Evolutionary conservation across 371 early-diverging fungal species (phyloP).

Genomic region (Mucor racemosus): DNA sequence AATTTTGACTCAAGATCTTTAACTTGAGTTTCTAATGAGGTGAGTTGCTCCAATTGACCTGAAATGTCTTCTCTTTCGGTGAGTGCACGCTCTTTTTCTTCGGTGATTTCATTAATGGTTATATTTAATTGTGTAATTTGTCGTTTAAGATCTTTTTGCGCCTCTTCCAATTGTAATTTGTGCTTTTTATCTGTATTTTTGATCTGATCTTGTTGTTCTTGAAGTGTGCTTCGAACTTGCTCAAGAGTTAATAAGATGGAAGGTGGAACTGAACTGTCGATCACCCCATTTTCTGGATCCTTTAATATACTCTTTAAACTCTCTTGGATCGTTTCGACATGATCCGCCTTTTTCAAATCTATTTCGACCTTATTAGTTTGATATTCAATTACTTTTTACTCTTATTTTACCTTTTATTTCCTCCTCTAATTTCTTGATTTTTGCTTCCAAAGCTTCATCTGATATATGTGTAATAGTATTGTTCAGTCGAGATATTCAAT

Average conservation of each 20-base stretch:
- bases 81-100: conserved; percentile 43
- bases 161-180: conserved; percentile 14
- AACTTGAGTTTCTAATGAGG: neutral
- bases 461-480: neutral
- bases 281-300: conserved; percentile 35
- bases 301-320: conserved; percentile 29
- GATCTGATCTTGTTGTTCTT: conserved; percentile 15
- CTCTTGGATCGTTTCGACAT: conserved; percentile 16
- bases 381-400: neutral
- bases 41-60: conserved; percentile 5
- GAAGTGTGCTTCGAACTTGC: conserved; percentile 30
- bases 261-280: conserved; percentile 39
- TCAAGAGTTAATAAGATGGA: conserved; percentile 35
- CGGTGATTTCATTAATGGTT: conserved; percentile 36
- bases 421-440: conserved; percentile 10
- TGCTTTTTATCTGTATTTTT: neutral
- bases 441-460: neutral
- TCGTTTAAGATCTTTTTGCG: conserved; percentile 39
- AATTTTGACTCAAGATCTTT: conserved; percentile 1
- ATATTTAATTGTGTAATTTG: conserved; percentile 47
- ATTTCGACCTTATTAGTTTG: neutral
- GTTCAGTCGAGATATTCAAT: neutral
- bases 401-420: conserved; percentile 17
- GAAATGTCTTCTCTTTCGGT: conserved; percentile 40
- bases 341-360: conserved; percentile 8